Percentiles rank a stretch among this genome's conserved stretches.
phyloP scores from a whole-genome alignment of 192 early-diverging fungal genomes.

The Funneliformis geosporum region DNA sequence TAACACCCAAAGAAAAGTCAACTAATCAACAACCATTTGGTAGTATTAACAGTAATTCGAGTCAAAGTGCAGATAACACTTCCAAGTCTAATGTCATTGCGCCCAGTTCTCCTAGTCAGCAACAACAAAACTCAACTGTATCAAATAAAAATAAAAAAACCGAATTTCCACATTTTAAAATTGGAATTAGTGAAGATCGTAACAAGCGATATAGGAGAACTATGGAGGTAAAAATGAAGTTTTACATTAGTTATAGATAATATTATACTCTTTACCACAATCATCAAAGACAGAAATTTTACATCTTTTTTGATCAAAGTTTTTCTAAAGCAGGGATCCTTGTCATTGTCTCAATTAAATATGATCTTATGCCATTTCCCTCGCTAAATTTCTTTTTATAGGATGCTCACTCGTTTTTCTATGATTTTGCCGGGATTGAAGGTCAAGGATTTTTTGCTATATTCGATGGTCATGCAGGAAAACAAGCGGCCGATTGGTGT shows the following conservation, averaged over 20 bases:
- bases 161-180: conserved; percentile 34
- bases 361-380: conserved; percentile 29
- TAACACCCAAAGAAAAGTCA: neutral
- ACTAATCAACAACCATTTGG: neutral
- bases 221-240: conserved; percentile 72
- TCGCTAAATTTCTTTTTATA: conserved; percentile 30
- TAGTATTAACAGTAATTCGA: neutral
- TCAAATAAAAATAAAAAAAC: conserved; percentile 10
- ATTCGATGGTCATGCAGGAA: conserved; percentile 97
- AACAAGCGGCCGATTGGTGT: conserved; percentile 94
- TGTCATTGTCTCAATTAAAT: conserved; percentile 32
- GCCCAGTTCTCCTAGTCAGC: neutral
- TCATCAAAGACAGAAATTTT: neutral
- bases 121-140: neutral
- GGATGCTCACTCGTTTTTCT: conserved; percentile 88
- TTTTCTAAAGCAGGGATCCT: conserved; percentile 9
- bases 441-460: conserved; percentile 93
- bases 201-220: conserved; percentile 90
- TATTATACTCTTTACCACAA: neutral
- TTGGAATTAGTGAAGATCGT: conserved; percentile 82
- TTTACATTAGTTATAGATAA: neutral
- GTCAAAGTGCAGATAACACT: no score
- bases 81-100: neutral
- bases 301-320: conserved; percentile 1
- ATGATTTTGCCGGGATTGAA: conserved; percentile 77